phyloP scores from a whole-genome alignment of 768 basidiomycete genomes.

The Myochromella boudieri region DNA sequence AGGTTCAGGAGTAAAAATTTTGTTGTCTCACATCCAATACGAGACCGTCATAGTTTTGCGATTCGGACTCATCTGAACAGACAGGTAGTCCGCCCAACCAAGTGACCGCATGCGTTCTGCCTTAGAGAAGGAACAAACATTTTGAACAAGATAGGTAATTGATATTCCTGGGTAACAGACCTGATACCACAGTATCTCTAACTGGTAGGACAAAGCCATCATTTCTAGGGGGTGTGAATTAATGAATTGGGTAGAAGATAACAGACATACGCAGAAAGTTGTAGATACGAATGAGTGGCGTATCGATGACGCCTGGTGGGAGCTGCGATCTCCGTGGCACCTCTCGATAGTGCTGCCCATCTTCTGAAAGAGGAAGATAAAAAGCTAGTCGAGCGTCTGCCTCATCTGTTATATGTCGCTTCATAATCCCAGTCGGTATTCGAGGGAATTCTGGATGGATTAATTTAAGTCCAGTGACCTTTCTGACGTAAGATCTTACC shows the following conservation, averaged over 20 bases:
- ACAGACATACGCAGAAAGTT: constrained; percentile 75
- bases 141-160: neutral
- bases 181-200: constrained; percentile 87
- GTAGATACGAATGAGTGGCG: constrained; percentile 81
- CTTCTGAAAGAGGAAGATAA: constrained; percentile 53
- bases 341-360: constrained; percentile 38
- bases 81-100: constrained; percentile 82
- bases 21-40: constrained; percentile 88
- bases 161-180: constrained; percentile 23
- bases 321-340: constrained; percentile 50
- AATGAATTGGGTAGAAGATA: neutral
- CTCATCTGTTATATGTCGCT: constrained; percentile 69
- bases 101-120: constrained; percentile 77
- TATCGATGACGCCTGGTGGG: constrained; percentile 65
- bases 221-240: constrained; percentile 53
- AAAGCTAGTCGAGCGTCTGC: constrained; percentile 66
- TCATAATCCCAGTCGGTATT: constrained; percentile 59
- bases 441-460: constrained; percentile 65
- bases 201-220: constrained; percentile 89
- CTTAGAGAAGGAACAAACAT: constrained; percentile 29
- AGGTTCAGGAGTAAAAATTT: neutral
- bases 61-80: constrained; percentile 66
- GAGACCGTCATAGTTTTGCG: constrained; percentile 67
- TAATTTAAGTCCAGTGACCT: neutral
- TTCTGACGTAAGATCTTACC: constrained; percentile 35